Base-by-base conservation (phyloP, 805 yeast species). In the Candida pseudofarinosa region DNA sequence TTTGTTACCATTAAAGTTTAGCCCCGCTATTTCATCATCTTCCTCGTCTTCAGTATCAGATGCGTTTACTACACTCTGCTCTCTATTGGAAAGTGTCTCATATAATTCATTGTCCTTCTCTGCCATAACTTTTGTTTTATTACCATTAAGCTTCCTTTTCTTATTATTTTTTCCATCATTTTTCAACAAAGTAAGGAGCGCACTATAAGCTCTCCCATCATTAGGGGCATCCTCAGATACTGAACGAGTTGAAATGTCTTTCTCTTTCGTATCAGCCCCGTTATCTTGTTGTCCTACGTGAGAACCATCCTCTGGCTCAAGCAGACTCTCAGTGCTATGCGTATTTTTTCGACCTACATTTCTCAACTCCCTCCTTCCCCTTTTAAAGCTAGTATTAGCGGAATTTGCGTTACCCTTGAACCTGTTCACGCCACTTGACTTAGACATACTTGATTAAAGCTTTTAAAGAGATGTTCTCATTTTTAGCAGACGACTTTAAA, bases 361-460 rank as follows among this genome's bases (percentile, higher is more conserved):
- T 59, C 93, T 73, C 54, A 80, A 55, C 46, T 80, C 81, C 39
- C 71, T 71, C 58, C 93, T 72, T 2, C 91, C 93, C 47, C 60
- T 67, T 50, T 74, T 73, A 44, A 56, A 64, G 49, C 69, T 69
- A 19, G 45, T 38, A 10, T 41, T 40, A 12, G 38, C 36, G 15
- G 30, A 7, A 7, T 35, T 30, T 20, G 35, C 15, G 17, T 17
- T 35, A 5, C 36, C 37, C 7, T 31, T 23, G 16, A 10, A 26
- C 20, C 28, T 12, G 17, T 35, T 35, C 17, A 33, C 39, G 15
- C 28, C 19, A 14, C 16, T 13, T 6, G 6, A 10, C 10, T 23
- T 23, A 10, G 28, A 23, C 28, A 23, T 23, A n/a, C 28, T 10
- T 23, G 28, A 7, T 23, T 10, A 10, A 23, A 23, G 28, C 10